These are phyloP conservation scores for Salmacisia buchloeana DNA, from an alignment of 1,284 basidiomycete species.

Conservation along the genomic window DNA sequence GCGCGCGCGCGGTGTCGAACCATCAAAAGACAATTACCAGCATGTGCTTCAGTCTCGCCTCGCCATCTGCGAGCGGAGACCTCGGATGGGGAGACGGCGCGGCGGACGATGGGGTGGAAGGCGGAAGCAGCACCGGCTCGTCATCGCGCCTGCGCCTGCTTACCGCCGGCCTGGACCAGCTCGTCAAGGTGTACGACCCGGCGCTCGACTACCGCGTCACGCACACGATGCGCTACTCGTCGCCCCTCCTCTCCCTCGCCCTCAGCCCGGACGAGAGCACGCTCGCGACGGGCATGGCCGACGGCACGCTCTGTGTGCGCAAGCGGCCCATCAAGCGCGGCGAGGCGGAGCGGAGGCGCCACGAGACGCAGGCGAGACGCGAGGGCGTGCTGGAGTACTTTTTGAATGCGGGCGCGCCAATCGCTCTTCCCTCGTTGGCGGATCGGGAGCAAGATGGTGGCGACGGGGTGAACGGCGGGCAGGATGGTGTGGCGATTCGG, in stretches of 20 bases:
- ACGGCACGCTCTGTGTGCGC: conserved; percentile 69
- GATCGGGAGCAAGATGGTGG: too few species aligned
- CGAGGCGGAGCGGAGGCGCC: conserved; percentile 57
- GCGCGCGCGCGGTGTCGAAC: conserved; percentile 57
- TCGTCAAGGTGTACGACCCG: conserved; percentile 94
- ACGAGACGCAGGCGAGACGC: conserved; percentile 56
- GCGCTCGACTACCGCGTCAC: conserved; percentile 73
- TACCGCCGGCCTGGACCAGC: conserved; percentile 85
- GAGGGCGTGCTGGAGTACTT: conserved; percentile 69
- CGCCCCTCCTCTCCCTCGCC: conserved; percentile 85
- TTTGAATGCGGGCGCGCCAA: conserved; percentile 29
- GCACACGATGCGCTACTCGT: conserved; percentile 97
- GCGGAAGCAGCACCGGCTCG: conserved; percentile 58
- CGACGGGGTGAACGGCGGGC: too few species aligned
- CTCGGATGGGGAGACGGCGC: conserved; percentile 5
- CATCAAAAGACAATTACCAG: conserved; percentile 97
- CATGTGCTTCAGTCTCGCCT: conserved; percentile 53
- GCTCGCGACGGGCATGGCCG: conserved; percentile 90
- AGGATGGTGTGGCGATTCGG: too few species aligned
- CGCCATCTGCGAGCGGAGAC: conserved; percentile 12
- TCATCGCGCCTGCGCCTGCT: conserved; percentile 63
- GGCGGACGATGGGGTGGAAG: conserved; percentile 42
- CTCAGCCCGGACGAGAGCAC: conserved; percentile 95
- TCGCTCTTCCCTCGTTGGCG: too few species aligned
- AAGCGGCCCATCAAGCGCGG: conserved; percentile 66